Conservation (phyloP, 495 filamentous ascomycete genomes). For the Cryomyces minteri region DNA sequence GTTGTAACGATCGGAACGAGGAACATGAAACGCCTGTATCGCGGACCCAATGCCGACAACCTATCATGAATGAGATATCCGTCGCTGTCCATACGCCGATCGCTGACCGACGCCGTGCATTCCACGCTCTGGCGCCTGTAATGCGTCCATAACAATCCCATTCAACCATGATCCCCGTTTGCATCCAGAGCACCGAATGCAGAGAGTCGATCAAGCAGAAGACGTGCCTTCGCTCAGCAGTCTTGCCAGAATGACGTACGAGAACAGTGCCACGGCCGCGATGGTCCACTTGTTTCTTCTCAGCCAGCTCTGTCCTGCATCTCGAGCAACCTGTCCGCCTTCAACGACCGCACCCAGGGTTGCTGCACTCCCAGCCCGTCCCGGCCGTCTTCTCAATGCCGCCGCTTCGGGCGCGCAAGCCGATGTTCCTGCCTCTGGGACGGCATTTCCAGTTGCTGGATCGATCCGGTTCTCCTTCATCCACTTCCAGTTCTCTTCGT, state of each 20-base stretch:
- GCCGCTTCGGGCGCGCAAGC: conserved; percentile 42
- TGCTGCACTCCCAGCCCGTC: conserved; percentile 36
- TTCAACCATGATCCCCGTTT: too few relatives aligned
- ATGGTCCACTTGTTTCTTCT: conserved; percentile 58
- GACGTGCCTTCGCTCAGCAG: conserved; percentile 39
- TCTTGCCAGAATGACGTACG: conserved; percentile 63
- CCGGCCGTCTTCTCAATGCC: conserved; percentile 44
- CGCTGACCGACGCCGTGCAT: too few relatives aligned
- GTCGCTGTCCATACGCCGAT: too few relatives aligned
- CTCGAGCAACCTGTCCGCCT: conserved; percentile 48
- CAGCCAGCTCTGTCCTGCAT: conserved; percentile 69
- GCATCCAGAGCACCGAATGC: too few relatives aligned
- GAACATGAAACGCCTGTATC: too few relatives aligned
- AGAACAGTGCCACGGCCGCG: conserved; percentile 44
- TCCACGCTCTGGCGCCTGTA: too few relatives aligned
- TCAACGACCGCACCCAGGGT: conserved; percentile 68
- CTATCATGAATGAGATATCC: too few relatives aligned
- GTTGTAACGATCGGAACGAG: too few relatives aligned
- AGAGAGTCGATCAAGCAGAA: background rate
- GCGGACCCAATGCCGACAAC: too few relatives aligned
- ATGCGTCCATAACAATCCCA: too few relatives aligned
- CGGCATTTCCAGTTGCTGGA: conserved; percentile 45
- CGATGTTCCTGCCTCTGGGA: conserved; percentile 3
- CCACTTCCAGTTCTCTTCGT: conserved; percentile 87
- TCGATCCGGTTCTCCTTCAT: conserved; percentile 73